phyloP scores from a whole-genome alignment of 768 basidiomycete species.

The Phylloporus sp. region DNA sequence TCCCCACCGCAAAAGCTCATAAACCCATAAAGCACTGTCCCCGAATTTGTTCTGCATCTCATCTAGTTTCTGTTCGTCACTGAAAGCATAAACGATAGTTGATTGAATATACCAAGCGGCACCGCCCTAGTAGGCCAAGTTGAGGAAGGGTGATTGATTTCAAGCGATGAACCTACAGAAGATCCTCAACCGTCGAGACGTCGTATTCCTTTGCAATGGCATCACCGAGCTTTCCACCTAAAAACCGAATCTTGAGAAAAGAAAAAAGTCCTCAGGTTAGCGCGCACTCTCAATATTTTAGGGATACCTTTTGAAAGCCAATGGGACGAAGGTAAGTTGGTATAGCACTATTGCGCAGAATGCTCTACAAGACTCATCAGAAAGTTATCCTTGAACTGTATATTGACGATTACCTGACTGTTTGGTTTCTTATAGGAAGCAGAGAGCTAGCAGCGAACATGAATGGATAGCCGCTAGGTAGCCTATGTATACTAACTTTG shows the following conservation, averaged over 20 bases:
- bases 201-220: slow-evolving; percentile 86
- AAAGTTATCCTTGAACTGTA: background rate
- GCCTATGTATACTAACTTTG: slow-evolving; percentile 52
- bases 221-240: slow-evolving; percentile 92
- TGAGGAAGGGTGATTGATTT: slow-evolving; percentile 1
- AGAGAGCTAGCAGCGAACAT: slow-evolving; percentile 50
- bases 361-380: slow-evolving; percentile 49
- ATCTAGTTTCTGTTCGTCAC: slow-evolving; percentile 37
- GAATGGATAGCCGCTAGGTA: background rate
- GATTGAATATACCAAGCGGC: slow-evolving; percentile 45
- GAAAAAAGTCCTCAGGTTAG: slow-evolving; percentile 3
- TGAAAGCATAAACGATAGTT: background rate
- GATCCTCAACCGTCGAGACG: slow-evolving; percentile 84
- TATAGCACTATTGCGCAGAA: slow-evolving; percentile 79
- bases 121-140: slow-evolving; percentile 42
- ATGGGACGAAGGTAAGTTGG: slow-evolving; percentile 81
- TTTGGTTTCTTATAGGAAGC: slow-evolving; percentile 93
- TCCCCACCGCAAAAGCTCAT: slow-evolving; percentile 78
- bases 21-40: slow-evolving; percentile 86
- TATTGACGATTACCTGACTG: slow-evolving; percentile 56
- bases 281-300: background rate
- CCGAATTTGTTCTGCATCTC: slow-evolving; percentile 81
- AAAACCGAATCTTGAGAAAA: slow-evolving; percentile 78
- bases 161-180: slow-evolving; percentile 57
- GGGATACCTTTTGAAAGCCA: slow-evolving; percentile 76